These are phyloP conservation scores for Ziziphus jujuba DNA, from an alignment of 306 rosid genomes.

Conservation along the genomic window DNA sequence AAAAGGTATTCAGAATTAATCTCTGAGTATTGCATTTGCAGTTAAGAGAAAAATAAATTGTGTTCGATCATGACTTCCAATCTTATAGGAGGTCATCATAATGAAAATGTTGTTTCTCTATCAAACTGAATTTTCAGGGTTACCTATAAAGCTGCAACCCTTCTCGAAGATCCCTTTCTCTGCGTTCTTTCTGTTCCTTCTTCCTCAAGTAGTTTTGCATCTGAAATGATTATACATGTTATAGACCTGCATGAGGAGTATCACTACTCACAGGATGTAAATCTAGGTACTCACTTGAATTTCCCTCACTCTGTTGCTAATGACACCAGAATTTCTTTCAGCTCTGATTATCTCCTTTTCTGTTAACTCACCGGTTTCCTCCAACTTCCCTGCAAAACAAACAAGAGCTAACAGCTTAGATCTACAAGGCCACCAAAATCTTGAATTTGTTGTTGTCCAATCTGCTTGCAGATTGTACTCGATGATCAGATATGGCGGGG, in stretches of 20 bases:
- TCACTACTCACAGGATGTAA: too few species aligned
- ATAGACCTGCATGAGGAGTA: too few species aligned
- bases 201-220: conserved; percentile 76
- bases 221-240: conserved; percentile 48
- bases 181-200: conserved; percentile 66
- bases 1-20: not conserved
- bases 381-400: conserved; percentile 59
- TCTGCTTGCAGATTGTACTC: not conserved
- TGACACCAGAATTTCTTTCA: conserved; percentile 87
- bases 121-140: conserved; percentile 13
- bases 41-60: conserved; percentile 9
- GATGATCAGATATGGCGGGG: conserved; percentile 1
- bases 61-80: not conserved
- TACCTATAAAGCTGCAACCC: conserved; percentile 87
- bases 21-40: conserved; percentile 13
- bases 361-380: conserved; percentile 54
- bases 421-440: not conserved
- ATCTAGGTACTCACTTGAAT: conserved; percentile 72
- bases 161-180: conserved; percentile 71
- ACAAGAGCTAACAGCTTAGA: conserved; percentile 20
- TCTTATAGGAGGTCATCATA: not conserved
- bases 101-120: not conserved
- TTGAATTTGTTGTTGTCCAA: not conserved
- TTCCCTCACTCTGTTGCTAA: conserved; percentile 88
- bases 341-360: conserved; percentile 96